Base-by-base conservation (phyloP, 2,329 filamentous ascomycete genomes). In the Tolypocladium inflatum region DNA sequence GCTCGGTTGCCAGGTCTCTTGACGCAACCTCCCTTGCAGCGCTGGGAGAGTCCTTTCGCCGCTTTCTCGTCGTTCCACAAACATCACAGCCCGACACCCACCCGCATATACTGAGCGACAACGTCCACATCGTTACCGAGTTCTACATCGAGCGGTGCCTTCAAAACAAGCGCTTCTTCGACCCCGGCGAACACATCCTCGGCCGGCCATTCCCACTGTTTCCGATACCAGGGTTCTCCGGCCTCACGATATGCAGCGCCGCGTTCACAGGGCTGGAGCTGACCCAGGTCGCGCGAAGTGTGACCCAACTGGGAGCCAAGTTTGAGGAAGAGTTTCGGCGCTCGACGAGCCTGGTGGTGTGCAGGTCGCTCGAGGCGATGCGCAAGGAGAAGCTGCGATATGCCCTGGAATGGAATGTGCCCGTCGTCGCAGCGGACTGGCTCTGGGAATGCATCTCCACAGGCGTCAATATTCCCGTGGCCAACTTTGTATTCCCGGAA, bases 111-210 rank as follows among this genome's bases (percentile, higher is more conserved):
- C 65, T 66, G 5, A 70, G 74, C 53, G 75, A 73, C 23, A 62
- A 71, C 35, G 67, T 82, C 9, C 69, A 78, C 55, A 69, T 81
- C 50, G 85, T 96, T 38, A 97, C 91, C 13, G 91, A 96, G 68
- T 95, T 94, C 80, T 99, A 93, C 82, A 80, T 99, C 56, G 94
- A 99, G 73, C 84, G 85, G 54, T 97, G 93, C 69, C 76, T 99
- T 43, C 86, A 92, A 68, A 83, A 84, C 62, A 94, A 90, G 71
- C 76, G 74, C 33, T 82, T 93, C 64, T 78, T 90, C 53, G 77
- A 88, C 37, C 90, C 91, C 6, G 75, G 78, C 55, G 78, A 83
- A 5, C 85, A 94, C 30, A 80, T 89, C 45, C 80, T 95, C 30
- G 91, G 90, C 59, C 84, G 84, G 8, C 91, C 94, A 2, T 89